Percentiles rank a stretch among this genome's conserved stretches.
Evolutionary conservation across 345 rosid species (phyloP).

Genomic region (Sisymbrium irio): DNA sequence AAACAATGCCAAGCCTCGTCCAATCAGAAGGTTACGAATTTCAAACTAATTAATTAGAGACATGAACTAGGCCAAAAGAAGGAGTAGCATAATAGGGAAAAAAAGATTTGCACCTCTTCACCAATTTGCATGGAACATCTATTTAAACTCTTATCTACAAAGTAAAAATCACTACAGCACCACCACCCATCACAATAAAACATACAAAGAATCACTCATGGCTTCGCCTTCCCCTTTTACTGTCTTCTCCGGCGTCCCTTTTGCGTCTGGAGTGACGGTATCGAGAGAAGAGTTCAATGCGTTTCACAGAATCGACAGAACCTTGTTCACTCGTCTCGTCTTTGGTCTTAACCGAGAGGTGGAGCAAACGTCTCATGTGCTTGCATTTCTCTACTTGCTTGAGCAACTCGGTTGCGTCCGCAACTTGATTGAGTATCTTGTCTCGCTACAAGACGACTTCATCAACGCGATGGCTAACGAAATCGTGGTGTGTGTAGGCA

Average conservation of each 20-base stretch:
- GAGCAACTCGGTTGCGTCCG: constrained; percentile 35
- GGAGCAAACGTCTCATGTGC: constrained; percentile 41
- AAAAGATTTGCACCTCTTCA: constrained; percentile 6
- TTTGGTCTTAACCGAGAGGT: constrained; percentile 42
- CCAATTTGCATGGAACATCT: neutral
- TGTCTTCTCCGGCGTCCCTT: neutral
- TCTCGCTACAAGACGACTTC: constrained; percentile 30
- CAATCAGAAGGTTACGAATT: neutral
- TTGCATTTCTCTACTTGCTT: constrained; percentile 53
- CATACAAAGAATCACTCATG: neutral
- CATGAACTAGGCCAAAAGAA: constrained; percentile 4
- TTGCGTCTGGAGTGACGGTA: neutral
- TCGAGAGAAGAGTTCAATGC: constrained; percentile 39
- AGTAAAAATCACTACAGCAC: neutral
- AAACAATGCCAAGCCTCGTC: neutral
- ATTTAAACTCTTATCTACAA: neutral
- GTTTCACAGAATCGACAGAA: constrained; percentile 57
- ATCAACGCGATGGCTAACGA: constrained; percentile 49
- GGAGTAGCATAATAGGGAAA: neutral
- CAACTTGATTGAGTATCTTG: constrained; percentile 25
- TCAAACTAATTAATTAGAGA: neutral
- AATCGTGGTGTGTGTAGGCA: constrained; percentile 37
- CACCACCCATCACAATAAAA: neutral
- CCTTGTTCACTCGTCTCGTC: constrained; percentile 44
- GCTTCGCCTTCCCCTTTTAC: neutral